A percentile compares a stretch with the other conserved stretches of the same genome.
phyloP scores from a whole-genome alignment of 2,329 filamentous ascomycete genomes.

The Aspergillus awamori region DNA sequence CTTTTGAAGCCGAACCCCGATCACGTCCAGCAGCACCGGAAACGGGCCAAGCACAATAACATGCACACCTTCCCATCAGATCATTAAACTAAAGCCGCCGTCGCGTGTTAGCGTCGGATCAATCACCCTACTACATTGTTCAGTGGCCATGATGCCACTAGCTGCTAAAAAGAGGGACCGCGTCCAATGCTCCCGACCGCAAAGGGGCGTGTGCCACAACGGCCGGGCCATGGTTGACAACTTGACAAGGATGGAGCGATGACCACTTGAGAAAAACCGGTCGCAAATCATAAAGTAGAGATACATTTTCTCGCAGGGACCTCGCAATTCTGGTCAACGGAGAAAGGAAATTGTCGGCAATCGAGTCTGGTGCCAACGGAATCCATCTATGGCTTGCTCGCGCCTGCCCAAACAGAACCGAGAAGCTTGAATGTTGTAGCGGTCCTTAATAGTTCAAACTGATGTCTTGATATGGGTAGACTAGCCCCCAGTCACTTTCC shows the following conservation, averaged over 20 bases:
- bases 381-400: too few relatives aligned
- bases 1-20: constrained; percentile 15
- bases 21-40: constrained; percentile 26
- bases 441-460: too few relatives aligned
- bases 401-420: too few relatives aligned
- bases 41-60: constrained; percentile 33
- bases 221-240: constrained; percentile 47
- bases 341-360: constrained; percentile 54
- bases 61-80: constrained; percentile 35
- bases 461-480: too few relatives aligned
- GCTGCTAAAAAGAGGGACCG: constrained; percentile 34
- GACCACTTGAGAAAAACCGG: too few relatives aligned
- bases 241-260: constrained; percentile 24
- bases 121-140: not conserved
- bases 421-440: too few relatives aligned
- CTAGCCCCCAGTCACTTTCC: too few relatives aligned
- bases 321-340: constrained; percentile 51
- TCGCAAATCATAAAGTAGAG: not conserved
- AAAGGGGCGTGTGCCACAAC: constrained; percentile 55
- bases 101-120: not conserved
- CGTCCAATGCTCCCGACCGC: constrained; percentile 45
- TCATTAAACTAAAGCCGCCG: constrained; percentile 30
- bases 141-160: not conserved
- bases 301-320: constrained; percentile 15
- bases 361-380: constrained; percentile 25